Evolutionary conservation across 805 yeast species (phyloP).

Genomic region (Candida berthetii): DNA sequence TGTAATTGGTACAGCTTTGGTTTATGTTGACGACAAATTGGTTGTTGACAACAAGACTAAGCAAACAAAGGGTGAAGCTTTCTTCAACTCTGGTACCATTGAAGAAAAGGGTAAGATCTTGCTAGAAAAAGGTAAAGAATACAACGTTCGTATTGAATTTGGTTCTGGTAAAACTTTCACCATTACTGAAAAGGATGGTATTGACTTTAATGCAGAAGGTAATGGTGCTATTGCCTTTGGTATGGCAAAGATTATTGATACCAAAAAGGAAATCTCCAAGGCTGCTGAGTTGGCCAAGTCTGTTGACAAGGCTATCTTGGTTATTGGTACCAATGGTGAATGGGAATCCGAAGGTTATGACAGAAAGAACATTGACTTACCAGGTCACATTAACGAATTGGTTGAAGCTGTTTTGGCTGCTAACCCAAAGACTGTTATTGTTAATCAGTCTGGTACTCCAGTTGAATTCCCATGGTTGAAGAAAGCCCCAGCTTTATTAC

Average conservation of each 20-base stretch:
- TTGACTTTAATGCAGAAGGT: slow-evolving; percentile 21
- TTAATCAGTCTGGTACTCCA: slow-evolving; percentile 60
- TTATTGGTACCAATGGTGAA: slow-evolving; percentile 46
- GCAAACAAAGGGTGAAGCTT: slow-evolving; percentile 42
- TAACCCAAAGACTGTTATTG: slow-evolving; percentile 46
- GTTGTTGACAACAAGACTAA: slow-evolving; percentile 50
- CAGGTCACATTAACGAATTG: slow-evolving; percentile 41
- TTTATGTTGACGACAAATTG: slow-evolving; percentile 45
- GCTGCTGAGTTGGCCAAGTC: slow-evolving; percentile 44
- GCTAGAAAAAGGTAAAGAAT: slow-evolving; percentile 37
- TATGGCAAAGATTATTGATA: slow-evolving; percentile 20
- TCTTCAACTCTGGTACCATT: slow-evolving; percentile 49
- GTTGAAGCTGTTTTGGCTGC: slow-evolving; percentile 39
- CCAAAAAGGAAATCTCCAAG: slow-evolving; percentile 24
- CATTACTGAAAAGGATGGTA: slow-evolving; percentile 6
- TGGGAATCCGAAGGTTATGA: slow-evolving; percentile 63
- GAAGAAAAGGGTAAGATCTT: slow-evolving; percentile 36
- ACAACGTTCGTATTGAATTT: slow-evolving; percentile 41
- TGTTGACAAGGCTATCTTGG: slow-evolving; percentile 47
- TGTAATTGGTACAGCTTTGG: slow-evolving; percentile 47
- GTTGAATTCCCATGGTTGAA: slow-evolving; percentile 50
- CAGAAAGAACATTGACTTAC: slow-evolving; percentile 44
- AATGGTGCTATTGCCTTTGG: slow-evolving; percentile 31
- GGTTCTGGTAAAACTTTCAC: slow-evolving; percentile 41
- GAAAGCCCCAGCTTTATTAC: slow-evolving; percentile 38